These are phyloP conservation scores for Circinella minor DNA, from an alignment of 371 early-diverging fungal genomes.

Conservation along the genomic window DNA sequence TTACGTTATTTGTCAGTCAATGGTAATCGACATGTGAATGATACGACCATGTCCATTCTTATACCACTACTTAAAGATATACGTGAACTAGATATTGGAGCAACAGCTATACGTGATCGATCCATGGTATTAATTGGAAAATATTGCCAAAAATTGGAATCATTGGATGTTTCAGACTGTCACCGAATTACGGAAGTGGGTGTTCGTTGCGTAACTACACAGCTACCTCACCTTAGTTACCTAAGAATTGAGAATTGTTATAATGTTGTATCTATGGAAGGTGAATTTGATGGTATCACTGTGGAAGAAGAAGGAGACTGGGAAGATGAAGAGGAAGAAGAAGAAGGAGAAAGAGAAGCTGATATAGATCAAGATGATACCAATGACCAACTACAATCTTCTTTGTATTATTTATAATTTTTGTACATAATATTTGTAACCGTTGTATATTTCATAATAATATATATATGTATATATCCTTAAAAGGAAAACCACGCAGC, in stretches of 20 bases:
- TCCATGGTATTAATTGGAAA: background rate
- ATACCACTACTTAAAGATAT: background rate
- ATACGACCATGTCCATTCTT: background rate
- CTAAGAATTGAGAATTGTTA: background rate
- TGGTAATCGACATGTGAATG: background rate
- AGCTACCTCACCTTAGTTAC: background rate
- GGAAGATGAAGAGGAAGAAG: background rate
- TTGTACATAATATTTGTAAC: too few species aligned
- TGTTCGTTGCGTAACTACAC: background rate
- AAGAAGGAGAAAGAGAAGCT: too few species aligned
- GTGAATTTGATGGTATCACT: background rate
- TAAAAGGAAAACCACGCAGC: too few species aligned
- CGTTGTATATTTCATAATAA: too few species aligned
- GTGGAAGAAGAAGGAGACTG: background rate
- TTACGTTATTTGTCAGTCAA: background rate
- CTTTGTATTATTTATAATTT: too few species aligned
- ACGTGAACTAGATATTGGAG: background rate
- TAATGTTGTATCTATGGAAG: background rate
- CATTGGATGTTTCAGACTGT: background rate
- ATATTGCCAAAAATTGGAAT: background rate
- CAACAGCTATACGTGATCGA: background rate
- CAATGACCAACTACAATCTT: too few species aligned
- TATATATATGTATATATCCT: too few species aligned
- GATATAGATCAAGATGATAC: too few species aligned
- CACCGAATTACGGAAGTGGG: background rate